A percentile compares a stretch with the other conserved stretches of the same genome.
Conservation (phyloP, 2,329 filamentous ascomycete species). For the Lasiodiplodia hormozganensis region DNA sequence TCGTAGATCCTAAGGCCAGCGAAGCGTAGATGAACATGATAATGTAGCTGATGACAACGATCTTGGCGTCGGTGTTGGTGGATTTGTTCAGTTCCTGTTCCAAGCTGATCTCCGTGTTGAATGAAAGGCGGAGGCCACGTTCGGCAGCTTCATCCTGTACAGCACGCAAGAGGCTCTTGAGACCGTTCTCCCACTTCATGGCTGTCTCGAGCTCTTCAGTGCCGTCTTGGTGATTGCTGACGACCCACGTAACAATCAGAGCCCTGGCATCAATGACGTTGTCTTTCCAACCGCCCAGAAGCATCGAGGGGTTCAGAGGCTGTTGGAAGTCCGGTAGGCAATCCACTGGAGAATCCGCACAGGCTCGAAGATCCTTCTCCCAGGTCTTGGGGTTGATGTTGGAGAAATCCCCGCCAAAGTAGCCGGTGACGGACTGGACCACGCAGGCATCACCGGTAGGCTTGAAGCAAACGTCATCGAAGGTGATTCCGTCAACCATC, state of each 20-base stretch:
- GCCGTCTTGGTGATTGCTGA: constrained; percentile 82
- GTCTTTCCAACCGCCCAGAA: constrained; percentile 80
- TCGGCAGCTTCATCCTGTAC: constrained; percentile 79
- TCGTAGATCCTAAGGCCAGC: constrained; percentile 87
- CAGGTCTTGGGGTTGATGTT: constrained; percentile 71
- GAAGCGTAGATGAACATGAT: constrained; percentile 99
- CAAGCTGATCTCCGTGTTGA: constrained; percentile 92
- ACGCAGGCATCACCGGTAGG: constrained; percentile 89
- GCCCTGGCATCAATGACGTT: constrained; percentile 76
- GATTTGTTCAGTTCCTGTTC: constrained; percentile 97
- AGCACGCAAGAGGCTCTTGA: constrained; percentile 76
- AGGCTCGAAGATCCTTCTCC: constrained; percentile 74
- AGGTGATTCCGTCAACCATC: constrained; percentile 70
- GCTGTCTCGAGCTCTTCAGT: constrained; percentile 73
- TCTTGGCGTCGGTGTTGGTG: constrained; percentile 97
- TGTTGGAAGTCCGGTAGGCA: constrained; percentile 91
- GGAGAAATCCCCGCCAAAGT: constrained; percentile 74
- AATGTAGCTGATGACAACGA: constrained; percentile 93
- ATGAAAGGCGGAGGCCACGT: constrained; percentile 85
- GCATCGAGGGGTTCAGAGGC: constrained; percentile 82
- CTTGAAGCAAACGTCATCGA: constrained; percentile 92
- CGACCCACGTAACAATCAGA: constrained; percentile 91
- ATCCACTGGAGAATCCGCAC: constrained; percentile 77
- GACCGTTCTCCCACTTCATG: constrained; percentile 86
- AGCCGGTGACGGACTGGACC: constrained; percentile 89